phyloP scores from a whole-genome alignment of 2,329 filamentous ascomycete species.

The Epichloe gansuensis region DNA sequence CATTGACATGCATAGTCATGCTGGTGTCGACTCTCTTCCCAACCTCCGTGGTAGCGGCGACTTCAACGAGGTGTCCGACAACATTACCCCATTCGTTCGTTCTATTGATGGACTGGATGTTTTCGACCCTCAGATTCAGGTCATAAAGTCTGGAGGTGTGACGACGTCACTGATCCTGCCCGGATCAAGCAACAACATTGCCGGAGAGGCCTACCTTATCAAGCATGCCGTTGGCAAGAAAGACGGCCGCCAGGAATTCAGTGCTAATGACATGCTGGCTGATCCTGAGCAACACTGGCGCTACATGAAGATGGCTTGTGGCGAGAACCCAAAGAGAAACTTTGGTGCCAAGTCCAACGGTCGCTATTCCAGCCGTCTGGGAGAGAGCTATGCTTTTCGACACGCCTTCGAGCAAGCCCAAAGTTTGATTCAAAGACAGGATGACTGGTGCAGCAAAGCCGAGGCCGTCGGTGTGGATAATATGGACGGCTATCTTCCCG shows the following conservation, averaged over 20 bases:
- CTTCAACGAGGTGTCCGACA: slow-evolving; percentile 49
- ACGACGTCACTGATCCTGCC: slow-evolving; percentile 56
- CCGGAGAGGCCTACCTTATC: slow-evolving; percentile 56
- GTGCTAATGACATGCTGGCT: slow-evolving; percentile 50
- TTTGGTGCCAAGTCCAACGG: slow-evolving; percentile 32
- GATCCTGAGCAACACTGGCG: slow-evolving; percentile 54
- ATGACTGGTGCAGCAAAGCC: slow-evolving; percentile 55
- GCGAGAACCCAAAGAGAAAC: slow-evolving; percentile 54
- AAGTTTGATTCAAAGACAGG: slow-evolving; percentile 43
- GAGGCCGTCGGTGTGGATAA: slow-evolving; percentile 35
- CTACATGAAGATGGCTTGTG: slow-evolving; percentile 69
- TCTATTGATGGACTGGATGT: slow-evolving; percentile 54
- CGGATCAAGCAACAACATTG: slow-evolving; percentile 62
- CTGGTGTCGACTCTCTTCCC: slow-evolving; percentile 48
- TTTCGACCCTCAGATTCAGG: slow-evolving; percentile 50
- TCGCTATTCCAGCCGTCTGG: slow-evolving; percentile 47
- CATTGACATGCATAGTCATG: slow-evolving; percentile 61
- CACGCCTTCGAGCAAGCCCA: slow-evolving; percentile 54
- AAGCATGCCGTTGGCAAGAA: slow-evolving; percentile 52
- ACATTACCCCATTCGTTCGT: slow-evolving; percentile 56
- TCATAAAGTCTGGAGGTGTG: slow-evolving; percentile 63
- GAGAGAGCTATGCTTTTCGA: slow-evolving; percentile 58
- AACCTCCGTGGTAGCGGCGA: slow-evolving; percentile 42
- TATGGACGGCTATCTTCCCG: slow-evolving; percentile 48
- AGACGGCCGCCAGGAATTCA: slow-evolving; percentile 51